A percentile compares a stretch with the other conserved stretches of the same genome.
These are phyloP conservation scores for Sphenostylis stenocarpa DNA, from an alignment of 306 rosid species.

Conservation along the genomic window DNA sequence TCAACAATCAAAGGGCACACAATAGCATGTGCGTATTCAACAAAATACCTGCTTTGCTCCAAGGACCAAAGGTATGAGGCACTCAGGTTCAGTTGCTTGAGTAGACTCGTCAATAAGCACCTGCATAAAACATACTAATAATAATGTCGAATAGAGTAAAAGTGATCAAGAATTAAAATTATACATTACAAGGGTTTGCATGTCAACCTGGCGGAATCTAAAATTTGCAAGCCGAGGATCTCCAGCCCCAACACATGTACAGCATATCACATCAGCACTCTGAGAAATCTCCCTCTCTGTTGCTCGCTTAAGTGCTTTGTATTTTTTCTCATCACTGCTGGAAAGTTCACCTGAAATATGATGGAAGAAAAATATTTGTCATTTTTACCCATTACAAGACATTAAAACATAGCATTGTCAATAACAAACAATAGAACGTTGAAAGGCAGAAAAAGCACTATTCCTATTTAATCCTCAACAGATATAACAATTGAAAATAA, in stretches of 20 bases:
- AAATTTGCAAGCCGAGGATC: slow-evolving; percentile 95
- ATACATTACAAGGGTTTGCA: slow-evolving; percentile 9
- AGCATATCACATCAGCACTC: slow-evolving; percentile 99
- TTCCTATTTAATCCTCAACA: neutral
- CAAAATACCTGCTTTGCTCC: slow-evolving; percentile 93
- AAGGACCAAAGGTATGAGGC: slow-evolving; percentile 97
- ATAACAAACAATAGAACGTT: neutral
- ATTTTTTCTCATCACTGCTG: slow-evolving; percentile 96
- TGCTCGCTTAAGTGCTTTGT: slow-evolving; percentile 96
- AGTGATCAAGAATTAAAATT: slow-evolving; percentile 4
- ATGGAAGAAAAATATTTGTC: neutral
- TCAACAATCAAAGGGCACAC: neutral
- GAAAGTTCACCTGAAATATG: slow-evolving; percentile 81
- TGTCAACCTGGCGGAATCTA: slow-evolving; percentile 97
- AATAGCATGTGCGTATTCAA: neutral
- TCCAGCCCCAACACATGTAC: slow-evolving; percentile 99
- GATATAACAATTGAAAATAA: neutral
- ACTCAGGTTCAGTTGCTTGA: slow-evolving; percentile 98
- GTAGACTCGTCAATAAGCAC: slow-evolving; percentile 99
- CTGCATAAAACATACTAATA: slow-evolving; percentile 34
- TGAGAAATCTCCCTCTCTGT: slow-evolving; percentile 99
- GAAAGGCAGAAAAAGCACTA: neutral
- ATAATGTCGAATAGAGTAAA: slow-evolving; percentile 7
- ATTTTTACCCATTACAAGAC: neutral
- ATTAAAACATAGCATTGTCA: neutral